A percentile compares a stretch with the other conserved stretches of the same genome.
phyloP scores from a whole-genome alignment of 1,139 yeast species.

The Yamadazyma dendronema region DNA sequence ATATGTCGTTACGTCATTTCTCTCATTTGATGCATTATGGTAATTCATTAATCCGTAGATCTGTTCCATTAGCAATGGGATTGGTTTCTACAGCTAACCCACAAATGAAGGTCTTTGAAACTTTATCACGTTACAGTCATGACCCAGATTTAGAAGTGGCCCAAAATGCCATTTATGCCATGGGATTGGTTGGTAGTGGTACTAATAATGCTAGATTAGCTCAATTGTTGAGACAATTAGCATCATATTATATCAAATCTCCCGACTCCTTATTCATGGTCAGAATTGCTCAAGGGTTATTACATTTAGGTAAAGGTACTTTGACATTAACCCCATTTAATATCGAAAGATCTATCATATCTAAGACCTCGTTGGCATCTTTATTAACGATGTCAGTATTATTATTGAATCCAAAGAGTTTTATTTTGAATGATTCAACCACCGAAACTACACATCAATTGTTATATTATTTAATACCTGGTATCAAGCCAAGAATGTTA shows the following conservation, averaged over 20 bases:
- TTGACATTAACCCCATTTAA: constrained; percentile 86
- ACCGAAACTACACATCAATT: constrained; percentile 70
- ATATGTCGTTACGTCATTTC: constrained; percentile 95
- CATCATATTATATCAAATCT: constrained; percentile 88
- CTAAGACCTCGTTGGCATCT: constrained; percentile 89
- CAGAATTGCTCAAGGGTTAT: constrained; percentile 90
- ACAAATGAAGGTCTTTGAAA: constrained; percentile 95
- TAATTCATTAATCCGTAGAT: constrained; percentile 83
- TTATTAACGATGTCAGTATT: constrained; percentile 83
- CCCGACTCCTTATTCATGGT: constrained; percentile 91
- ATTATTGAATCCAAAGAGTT: constrained; percentile 76
- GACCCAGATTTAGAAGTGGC: constrained; percentile 95
- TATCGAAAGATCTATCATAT: constrained; percentile 81
- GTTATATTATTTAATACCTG: constrained; percentile 83
- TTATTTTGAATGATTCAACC: constrained; percentile 50
- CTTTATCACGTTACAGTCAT: constrained; percentile 92
- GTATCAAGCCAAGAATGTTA: constrained; percentile 90
- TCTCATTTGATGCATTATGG: constrained; percentile 98
- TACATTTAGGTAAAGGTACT: constrained; percentile 96
- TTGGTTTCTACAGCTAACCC: constrained; percentile 91
- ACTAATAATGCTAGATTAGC: constrained; percentile 98
- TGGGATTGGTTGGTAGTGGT: constrained; percentile 99
- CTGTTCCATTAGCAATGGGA: constrained; percentile 98
- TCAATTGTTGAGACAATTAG: constrained; percentile 90
- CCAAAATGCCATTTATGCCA: constrained; percentile 88